Evolutionary conservation across 1,284 basidiomycete genomes (phyloP).

Genomic region (Chondrostereum purpureum): DNA sequence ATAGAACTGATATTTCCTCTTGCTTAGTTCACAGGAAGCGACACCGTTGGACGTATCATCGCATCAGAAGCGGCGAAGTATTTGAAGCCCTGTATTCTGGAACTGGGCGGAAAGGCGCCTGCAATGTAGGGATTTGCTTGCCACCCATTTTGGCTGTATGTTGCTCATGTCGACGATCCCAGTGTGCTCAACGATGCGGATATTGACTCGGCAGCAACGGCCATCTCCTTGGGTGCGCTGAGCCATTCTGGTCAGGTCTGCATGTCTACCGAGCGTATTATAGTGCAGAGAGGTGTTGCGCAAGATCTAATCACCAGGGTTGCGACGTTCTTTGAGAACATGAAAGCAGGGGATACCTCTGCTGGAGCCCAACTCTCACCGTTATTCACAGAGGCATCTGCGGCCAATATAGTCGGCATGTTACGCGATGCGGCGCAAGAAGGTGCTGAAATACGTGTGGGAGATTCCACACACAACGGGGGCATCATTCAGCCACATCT

Average conservation of each 20-base stretch:
- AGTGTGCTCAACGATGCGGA: slow-evolving; percentile 62
- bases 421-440: slow-evolving; percentile 42
- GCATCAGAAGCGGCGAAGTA: slow-evolving; percentile 68
- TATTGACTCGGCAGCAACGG: slow-evolving; percentile 47
- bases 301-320: slow-evolving; percentile 30
- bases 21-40: slow-evolving; percentile 74
- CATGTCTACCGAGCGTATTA: slow-evolving; percentile 65
- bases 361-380: slow-evolving; percentile 26
- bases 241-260: slow-evolving; percentile 64
- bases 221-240: slow-evolving; percentile 53
- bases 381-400: slow-evolving; percentile 45
- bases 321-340: slow-evolving; percentile 21
- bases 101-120: slow-evolving; percentile 74
- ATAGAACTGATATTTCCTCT: too few species aligned
- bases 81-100: slow-evolving; percentile 67
- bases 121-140: slow-evolving; percentile 40
- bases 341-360: slow-evolving; percentile 36
- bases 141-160: background rate
- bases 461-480: slow-evolving; percentile 35
- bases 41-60: slow-evolving; percentile 63
- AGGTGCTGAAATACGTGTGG: slow-evolving; percentile 48
- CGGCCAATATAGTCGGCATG: slow-evolving; percentile 41
- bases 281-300: slow-evolving; percentile 42
- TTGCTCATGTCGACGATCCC: background rate
- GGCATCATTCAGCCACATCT: slow-evolving; percentile 51